Evolutionary conservation across 1,284 basidiomycete species (phyloP).

Genomic region (Ceratobasidium sp.): DNA sequence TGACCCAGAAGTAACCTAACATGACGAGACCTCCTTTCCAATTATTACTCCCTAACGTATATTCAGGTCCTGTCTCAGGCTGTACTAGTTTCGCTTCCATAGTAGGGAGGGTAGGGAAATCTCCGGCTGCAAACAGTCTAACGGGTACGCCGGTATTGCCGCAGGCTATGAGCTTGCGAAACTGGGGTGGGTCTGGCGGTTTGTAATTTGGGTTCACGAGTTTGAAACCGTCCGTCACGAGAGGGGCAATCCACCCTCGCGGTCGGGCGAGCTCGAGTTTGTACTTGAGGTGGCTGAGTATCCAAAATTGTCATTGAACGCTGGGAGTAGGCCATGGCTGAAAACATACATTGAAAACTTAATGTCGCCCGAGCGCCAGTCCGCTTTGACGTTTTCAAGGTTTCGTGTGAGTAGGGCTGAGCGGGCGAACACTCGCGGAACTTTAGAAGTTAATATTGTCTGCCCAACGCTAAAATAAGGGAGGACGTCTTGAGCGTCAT

Average conservation of each 20-base stretch:
- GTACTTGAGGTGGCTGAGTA: conserved; percentile 19
- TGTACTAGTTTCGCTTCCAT: neutral
- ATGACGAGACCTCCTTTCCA: conserved; percentile 34
- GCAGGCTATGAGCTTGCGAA: conserved; percentile 29
- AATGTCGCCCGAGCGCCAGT: conserved; percentile 20
- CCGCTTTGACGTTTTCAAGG: neutral
- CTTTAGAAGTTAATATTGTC: conserved; percentile 38
- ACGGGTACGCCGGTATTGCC: conserved; percentile 23
- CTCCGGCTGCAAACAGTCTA: conserved; percentile 27
- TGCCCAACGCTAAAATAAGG: too few species aligned
- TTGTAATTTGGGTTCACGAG: neutral
- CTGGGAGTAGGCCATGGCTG: neutral
- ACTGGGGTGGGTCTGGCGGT: conserved; percentile 15
- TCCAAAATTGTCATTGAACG: neutral
- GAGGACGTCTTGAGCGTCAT: conserved; percentile 41
- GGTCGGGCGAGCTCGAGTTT: conserved; percentile 29
- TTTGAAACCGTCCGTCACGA: neutral
- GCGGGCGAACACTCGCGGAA: conserved; percentile 37
- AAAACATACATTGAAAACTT: conserved; percentile 23
- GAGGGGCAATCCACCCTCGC: neutral
- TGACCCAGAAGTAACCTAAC: conserved; percentile 39
- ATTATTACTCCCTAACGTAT: neutral
- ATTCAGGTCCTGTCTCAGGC: neutral
- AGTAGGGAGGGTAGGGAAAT: conserved; percentile 33
- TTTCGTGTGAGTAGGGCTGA: conserved; percentile 26